A percentile compares a stretch with the other conserved stretches of the same genome.
These are phyloP conservation scores for Fulvia fulva DNA, from an alignment of 2,329 filamentous ascomycete genomes.

Conservation along the genomic window DNA sequence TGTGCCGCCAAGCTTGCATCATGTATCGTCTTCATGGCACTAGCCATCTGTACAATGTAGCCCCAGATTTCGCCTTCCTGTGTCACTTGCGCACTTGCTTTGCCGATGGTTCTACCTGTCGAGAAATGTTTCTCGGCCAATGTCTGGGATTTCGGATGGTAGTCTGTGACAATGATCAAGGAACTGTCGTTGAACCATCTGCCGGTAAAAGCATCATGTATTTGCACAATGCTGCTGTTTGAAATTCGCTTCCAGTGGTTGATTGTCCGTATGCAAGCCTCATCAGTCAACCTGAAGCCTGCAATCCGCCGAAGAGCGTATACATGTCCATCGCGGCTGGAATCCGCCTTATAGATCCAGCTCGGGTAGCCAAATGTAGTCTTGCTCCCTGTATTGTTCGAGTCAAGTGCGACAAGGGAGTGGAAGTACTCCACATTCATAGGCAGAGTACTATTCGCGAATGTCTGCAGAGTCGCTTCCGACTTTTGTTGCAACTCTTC, in stretches of 20 bases:
- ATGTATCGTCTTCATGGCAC: constrained; percentile 83
- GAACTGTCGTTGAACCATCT: constrained; percentile 92
- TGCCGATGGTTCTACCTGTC: constrained; percentile 13
- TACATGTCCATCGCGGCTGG: constrained; percentile 80
- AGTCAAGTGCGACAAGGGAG: constrained; percentile 85
- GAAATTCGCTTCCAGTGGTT: constrained; percentile 85
- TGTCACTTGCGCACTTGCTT: constrained; percentile 24
- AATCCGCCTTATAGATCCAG: constrained; percentile 94
- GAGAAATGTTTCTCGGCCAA: constrained; percentile 76
- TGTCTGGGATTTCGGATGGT: constrained; percentile 86
- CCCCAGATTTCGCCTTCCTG: constrained; percentile 77
- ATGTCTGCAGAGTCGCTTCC: constrained; percentile 77
- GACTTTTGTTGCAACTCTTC: constrained; percentile 87
- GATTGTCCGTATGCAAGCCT: constrained; percentile 79
- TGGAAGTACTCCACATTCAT: constrained; percentile 80
- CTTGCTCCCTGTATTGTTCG: constrained; percentile 71
- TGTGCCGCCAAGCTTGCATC: constrained; percentile 74
- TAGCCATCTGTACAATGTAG: constrained; percentile 88
- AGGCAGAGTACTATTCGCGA: constrained; percentile 69
- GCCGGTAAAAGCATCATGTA: constrained; percentile 91
- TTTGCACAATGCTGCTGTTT: constrained; percentile 76
- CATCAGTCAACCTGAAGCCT: constrained; percentile 82
- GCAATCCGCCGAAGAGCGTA: constrained; percentile 85
- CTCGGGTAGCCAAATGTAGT: constrained; percentile 81
- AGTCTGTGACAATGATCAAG: constrained; percentile 88